Base-by-base conservation (phyloP, 345 rosid species). In the Melastoma malabathricum region DNA sequence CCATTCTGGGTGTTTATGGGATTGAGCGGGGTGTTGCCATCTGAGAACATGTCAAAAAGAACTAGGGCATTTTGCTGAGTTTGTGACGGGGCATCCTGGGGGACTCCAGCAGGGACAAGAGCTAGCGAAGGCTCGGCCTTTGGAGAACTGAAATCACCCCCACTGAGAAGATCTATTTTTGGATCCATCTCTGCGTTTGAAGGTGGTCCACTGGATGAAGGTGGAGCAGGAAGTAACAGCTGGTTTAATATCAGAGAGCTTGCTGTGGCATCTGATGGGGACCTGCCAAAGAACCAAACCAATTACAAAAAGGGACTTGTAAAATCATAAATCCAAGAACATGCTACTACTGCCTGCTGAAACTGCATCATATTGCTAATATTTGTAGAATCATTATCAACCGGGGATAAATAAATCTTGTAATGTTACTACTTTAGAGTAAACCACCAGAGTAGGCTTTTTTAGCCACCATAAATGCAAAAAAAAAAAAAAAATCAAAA, bases 161-260 rank as follows among this genome's bases (percentile, higher is more conserved):
- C 99, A 59, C 99, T 93, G 71, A 93, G 83, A 52, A 93, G 83
- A 68, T 93, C 99, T 55, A 88, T 68, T 69, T 81, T 93, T 46
- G 89, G 73, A 72, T 72, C 71, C 51, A 64, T 75, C 34, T 73
- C 57, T 17, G 75, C 61, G 46, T 54, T 48, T 67, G 78, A 55
- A 54, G 68, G 59, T 49, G 86, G 44, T 60, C 94, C 87, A 64
- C 78, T 83, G 55, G 78, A 54, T 63, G 68, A 50, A 58, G 94
- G 80, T 44, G 97, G 97, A 45, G 95, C 94, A 47, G 97, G 84
- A 59, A 87, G 94, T 44, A 73, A 63, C 58, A 84, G 62, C 67
- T 81, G 97, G 65, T 83, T 83, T 48, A 83, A 55, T 56, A 78
- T 63, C 25, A 55, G 66, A 62, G 72, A 52, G 53, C 68, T 83